Base-by-base conservation (phyloP, 306 rosid genomes). In the Carpinus viminea region DNA sequence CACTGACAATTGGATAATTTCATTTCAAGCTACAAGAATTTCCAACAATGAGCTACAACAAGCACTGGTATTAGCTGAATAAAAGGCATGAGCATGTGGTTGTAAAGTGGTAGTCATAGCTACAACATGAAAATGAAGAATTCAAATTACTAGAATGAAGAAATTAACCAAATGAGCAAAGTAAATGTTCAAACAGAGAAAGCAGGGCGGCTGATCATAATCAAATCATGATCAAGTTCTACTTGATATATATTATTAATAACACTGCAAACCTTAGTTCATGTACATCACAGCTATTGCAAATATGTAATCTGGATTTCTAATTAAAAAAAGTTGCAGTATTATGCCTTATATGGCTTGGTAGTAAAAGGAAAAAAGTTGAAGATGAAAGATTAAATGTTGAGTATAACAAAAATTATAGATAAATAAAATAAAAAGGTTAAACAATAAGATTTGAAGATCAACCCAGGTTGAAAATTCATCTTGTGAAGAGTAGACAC, bases 161-260 rank as follows among this genome's bases (percentile, higher is more conserved):
- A 48, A 48, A 12, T 48, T 48, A 12, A 48, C 15, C 45, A 3
- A 15, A 48, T 9, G 52, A 48, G 4, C 52, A 48, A 12, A 48
- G 4, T 48, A 11, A 11, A 48, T 11, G 4, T 48, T 48, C 15
- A 48, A 48, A 48, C 2, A 48, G 4, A 7, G 0, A 31, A 7
- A 62, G 69, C 46, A 13, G 69, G 69, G 69, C 20, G 13, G n/a
- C 69, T 62, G 69, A 26, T 31, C 69, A 24, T 28, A 62, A 62
- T 62, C 45, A 62, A 62, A 45, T 31, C 69, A 31, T 2, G 45
- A 62, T 31, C 45, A 62, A 31, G 20, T 13, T 26, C 69, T 21
- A 62, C 69, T 62, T 31, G 69, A 31, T 62, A 31, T 62, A 13
- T 62, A 62, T 13, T 28, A 62, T 16, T 15, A 12, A 62, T 31